Conservation (phyloP, 2,329 filamentous ascomycete species). For the Colletotrichum tropicicola region DNA sequence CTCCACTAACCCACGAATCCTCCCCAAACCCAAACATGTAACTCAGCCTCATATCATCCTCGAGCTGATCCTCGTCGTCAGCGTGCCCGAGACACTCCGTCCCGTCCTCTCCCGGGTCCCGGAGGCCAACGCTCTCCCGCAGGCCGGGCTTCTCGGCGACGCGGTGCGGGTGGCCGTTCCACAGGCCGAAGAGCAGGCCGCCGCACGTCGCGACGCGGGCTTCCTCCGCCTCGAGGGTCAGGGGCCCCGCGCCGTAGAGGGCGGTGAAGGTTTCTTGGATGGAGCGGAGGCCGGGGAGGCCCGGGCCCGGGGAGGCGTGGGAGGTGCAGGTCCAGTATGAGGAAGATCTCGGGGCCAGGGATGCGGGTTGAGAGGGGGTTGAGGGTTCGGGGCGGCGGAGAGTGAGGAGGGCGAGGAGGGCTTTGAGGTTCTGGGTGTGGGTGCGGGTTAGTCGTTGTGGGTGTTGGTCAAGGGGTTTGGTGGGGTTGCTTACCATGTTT, state of each 20-base stretch:
- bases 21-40: conserved; percentile 13
- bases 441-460: background rate
- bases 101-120: background rate
- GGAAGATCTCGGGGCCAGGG: too few relatives aligned
- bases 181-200: conserved; percentile 19
- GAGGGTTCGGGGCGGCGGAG: too few relatives aligned
- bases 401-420: background rate
- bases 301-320: background rate
- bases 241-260: background rate
- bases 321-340: background rate
- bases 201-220: conserved; percentile 11
- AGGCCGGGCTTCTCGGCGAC: background rate
- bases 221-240: background rate
- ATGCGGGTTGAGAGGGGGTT: too few relatives aligned
- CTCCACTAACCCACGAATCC: conserved; percentile 9
- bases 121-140: background rate
- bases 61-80: background rate
- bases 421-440: background rate
- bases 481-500: background rate
- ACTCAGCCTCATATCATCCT: background rate
- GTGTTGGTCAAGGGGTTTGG: background rate
- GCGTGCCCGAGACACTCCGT: background rate
- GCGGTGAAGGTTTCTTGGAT: background rate
- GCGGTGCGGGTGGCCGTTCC: conserved; percentile 5
- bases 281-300: background rate